phyloP scores from a whole-genome alignment of 805 yeast species.

The Myxozyma neotropica region DNA sequence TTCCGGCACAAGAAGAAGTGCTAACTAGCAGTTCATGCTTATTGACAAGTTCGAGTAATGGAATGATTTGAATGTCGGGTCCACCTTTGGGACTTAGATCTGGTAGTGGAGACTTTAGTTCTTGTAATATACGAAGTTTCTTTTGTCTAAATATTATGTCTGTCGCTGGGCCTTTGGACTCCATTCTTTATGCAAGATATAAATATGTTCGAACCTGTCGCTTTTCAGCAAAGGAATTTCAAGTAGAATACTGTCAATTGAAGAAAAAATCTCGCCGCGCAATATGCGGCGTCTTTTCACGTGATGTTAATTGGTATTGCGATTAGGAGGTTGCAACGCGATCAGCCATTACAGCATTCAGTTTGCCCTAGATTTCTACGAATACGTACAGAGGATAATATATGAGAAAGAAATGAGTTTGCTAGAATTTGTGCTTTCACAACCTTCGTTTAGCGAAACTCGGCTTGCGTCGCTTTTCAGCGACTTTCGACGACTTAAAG shows the following conservation, averaged over 20 bases:
- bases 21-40: conserved; percentile 69
- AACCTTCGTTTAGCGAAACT: conserved; percentile 45
- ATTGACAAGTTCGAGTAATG: conserved; percentile 71
- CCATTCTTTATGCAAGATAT: too few relatives aligned
- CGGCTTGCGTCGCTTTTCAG: conserved; percentile 54
- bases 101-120: conserved; percentile 20
- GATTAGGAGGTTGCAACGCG: too few relatives aligned
- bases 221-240: too few relatives aligned
- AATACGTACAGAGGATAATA: too few relatives aligned
- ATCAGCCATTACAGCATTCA: too few relatives aligned
- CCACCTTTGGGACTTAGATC: conserved; percentile 88
- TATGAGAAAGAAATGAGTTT: conserved; percentile 13
- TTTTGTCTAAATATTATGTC: conserved; percentile 8
- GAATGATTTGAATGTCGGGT: conserved; percentile 72
- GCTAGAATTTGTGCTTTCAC: conserved; percentile 12
- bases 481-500: conserved; percentile 50
- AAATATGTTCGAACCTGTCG: too few relatives aligned
- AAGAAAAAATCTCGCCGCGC: background rate
- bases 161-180: too few relatives aligned
- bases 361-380: too few relatives aligned
- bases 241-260: background rate
- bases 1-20: conserved; percentile 86
- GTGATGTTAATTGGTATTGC: background rate
- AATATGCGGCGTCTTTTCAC: background rate
- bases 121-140: conserved; percentile 22